phyloP scores from a whole-genome alignment of 306 rosid species.

The Ochetophila trinervis region DNA sequence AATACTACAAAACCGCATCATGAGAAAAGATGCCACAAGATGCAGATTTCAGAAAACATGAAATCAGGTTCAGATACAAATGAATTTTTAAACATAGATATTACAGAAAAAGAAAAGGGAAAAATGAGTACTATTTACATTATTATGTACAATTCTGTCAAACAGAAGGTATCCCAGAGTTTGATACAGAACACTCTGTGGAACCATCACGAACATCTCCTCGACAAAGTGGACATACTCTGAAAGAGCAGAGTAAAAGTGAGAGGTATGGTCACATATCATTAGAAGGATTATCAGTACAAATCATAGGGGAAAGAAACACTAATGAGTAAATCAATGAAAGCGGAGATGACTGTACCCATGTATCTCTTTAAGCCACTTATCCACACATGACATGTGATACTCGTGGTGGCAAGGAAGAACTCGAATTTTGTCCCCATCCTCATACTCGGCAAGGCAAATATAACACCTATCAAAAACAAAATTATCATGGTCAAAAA shows the following conservation, averaged over 20 bases:
- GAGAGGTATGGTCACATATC: neutral
- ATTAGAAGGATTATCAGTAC: neutral
- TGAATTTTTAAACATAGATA: neutral
- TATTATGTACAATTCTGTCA: constrained; percentile 44
- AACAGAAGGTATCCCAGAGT: constrained; percentile 49
- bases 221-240: constrained; percentile 95
- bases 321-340: no score
- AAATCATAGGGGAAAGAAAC: neutral
- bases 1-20: constrained; percentile 6
- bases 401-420: constrained; percentile 94
- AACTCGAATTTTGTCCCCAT: constrained; percentile 85
- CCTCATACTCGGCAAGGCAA: constrained; percentile 94
- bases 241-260: constrained; percentile 30
- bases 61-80: constrained; percentile 11
- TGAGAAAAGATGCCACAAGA: constrained; percentile 10
- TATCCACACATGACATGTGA: constrained; percentile 86
- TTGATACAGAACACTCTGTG: constrained; percentile 41
- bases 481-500: constrained; percentile 10
- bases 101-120: neutral
- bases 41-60: neutral
- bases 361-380: constrained; percentile 98
- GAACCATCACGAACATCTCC: constrained; percentile 81
- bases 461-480: constrained; percentile 70
- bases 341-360: constrained; percentile 43
- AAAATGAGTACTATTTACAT: constrained; percentile 27